Evolutionary conservation across 768 basidiomycete species (phyloP), one percentile per base, ranked within the genome.

Genomic region (Candolleomyces eurysporus): DNA sequence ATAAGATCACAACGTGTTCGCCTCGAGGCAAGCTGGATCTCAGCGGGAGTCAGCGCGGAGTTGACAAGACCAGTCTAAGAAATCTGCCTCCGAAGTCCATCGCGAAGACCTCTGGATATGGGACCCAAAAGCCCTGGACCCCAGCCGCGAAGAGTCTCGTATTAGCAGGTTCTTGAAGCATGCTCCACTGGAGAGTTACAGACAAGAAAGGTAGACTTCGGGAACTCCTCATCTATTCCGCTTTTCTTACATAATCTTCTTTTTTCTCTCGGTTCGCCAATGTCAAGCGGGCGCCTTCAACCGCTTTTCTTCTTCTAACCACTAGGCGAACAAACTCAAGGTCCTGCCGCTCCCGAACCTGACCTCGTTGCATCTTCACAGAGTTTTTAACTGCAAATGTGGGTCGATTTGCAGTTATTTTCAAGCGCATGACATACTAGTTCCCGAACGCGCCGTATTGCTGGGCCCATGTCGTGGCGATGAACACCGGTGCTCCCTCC

Each of bases 1-100:
- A 75, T 72, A 74, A 76, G 75, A 80, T 79, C 78, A 77, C 72
- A 81, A 78, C 80, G 80, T 81, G 80, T 71, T 65, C 63, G 68
- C 79, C 80, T 77, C 77, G 72, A 77, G 79, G 78, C 75, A 62
- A 62, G 62, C 58, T 60, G 61, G n/a, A 43, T 48, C 62, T 50
- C 60, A 31, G 26, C 26, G 26, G 26, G 26, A 26, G 26, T 26
- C 26, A 26, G 26, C 26, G 26, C 26, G 26, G 26, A 26, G 26
- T n/a, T 39, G 53, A 32, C 17, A 17, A 31, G 16, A 22, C 39
- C 31, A 32, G 32, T 16, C 16, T 31, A 17, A 55, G 39, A 11
- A 19, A 13, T 40, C 17, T 26, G 31, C 59, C 43, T 19, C 52
- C 40, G n/a, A 48, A 50, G 32, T 51, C 46, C 45, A 46, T 46